phyloP scores from a whole-genome alignment of 2,329 filamentous ascomycete genomes.

The Paraphoma chrysanthemicola region DNA sequence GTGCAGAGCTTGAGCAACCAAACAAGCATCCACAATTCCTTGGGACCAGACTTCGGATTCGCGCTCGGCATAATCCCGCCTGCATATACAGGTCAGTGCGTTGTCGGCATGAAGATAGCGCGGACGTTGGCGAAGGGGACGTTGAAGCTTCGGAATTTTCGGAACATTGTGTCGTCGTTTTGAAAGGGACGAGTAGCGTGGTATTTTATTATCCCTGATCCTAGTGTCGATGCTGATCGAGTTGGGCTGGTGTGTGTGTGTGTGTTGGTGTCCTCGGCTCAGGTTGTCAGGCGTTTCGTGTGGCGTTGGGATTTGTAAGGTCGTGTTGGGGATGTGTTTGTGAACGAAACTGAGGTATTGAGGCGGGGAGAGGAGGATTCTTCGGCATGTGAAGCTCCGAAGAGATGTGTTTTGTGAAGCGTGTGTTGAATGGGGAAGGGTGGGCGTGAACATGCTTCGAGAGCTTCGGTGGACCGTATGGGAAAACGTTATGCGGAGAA shows the following conservation, averaged over 20 bases:
- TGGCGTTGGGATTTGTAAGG: neutral
- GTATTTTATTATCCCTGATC: too few species aligned
- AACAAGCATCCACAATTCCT: neutral
- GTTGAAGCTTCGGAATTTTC: neutral
- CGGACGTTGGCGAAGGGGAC: too few species aligned
- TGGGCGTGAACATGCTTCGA: neutral
- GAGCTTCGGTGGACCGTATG: neutral
- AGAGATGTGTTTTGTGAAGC: neutral
- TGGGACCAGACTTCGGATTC: too few species aligned
- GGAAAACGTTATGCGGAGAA: neutral
- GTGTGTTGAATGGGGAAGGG: neutral
- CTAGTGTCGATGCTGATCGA: too few species aligned
- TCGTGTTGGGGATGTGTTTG: neutral
- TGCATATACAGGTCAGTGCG: too few species aligned
- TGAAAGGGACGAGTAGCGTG: too few species aligned
- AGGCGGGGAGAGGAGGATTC: neutral
- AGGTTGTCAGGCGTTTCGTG: neutral
- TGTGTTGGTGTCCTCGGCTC: neutral
- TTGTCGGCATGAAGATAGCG: too few species aligned
- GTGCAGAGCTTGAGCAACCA: neutral
- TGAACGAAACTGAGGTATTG: neutral
- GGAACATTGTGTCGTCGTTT: neutral
- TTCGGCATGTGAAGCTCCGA: neutral
- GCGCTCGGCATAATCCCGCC: too few species aligned
- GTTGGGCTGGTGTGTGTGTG: too few species aligned